Percentiles rank a stretch among this genome's conserved stretches.
Evolutionary conservation across 495 filamentous ascomycete species (phyloP).

Genomic region (Neurospora sp.): DNA sequence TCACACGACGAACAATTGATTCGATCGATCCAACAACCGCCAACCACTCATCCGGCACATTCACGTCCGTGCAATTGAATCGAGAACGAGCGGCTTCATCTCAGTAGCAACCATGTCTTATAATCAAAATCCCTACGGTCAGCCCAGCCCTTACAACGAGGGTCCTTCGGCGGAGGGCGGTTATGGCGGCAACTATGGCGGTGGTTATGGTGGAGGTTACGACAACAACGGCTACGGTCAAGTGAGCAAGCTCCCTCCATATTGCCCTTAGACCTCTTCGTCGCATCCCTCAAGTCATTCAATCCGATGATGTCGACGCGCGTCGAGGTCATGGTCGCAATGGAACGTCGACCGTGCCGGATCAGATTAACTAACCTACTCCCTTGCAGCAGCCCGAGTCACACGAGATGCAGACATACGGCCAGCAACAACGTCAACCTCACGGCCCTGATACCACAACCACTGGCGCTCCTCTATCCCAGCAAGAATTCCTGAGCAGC

Average conservation of each 20-base stretch:
- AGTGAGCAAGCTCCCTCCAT: constrained; percentile 10
- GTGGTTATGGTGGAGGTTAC: not conserved
- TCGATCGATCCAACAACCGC: not conserved
- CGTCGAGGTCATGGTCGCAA: not conserved
- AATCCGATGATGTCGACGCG: not conserved
- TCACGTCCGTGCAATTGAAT: not conserved
- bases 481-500: constrained; percentile 50
- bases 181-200: constrained; percentile 22
- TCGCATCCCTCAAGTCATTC: not conserved
- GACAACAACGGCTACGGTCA: constrained; percentile 13
- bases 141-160: constrained; percentile 33
- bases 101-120: constrained; percentile 31
- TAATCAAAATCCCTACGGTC: constrained; percentile 22
- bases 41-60: not conserved
- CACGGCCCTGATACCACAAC: constrained; percentile 13
- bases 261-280: not conserved
- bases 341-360: not conserved
- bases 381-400: constrained; percentile 18
- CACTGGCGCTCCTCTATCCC: constrained; percentile 30
- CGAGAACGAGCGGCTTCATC: not conserved
- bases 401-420: constrained; percentile 31
- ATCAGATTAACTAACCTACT: not conserved
- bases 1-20: not conserved
- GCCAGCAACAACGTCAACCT: not conserved
- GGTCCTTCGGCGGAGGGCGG: constrained; percentile 36